Percentiles rank a stretch among this genome's conserved stretches.
These are phyloP conservation scores for Sporothrix variecibatus DNA, from an alignment of 2,329 filamentous ascomycete species.

Conservation along the genomic window DNA sequence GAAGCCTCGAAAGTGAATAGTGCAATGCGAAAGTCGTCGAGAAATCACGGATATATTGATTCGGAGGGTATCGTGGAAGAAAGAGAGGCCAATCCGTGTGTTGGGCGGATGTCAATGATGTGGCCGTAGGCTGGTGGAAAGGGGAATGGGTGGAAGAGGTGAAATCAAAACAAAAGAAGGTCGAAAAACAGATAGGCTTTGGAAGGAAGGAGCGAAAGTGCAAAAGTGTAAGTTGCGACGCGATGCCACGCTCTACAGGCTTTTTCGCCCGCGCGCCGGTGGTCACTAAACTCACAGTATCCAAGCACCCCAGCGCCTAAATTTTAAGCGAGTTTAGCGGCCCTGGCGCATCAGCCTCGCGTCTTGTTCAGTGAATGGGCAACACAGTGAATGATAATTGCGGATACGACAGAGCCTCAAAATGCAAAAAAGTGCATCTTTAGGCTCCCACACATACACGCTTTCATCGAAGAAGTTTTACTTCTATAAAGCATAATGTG, in stretches of 20 bases:
- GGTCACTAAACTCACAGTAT: neutral
- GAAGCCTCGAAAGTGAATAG: neutral
- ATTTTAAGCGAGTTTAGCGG: neutral
- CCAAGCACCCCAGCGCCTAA: too few relatives aligned
- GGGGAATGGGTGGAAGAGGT: neutral
- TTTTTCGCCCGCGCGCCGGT: neutral
- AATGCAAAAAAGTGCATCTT: neutral
- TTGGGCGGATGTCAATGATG: neutral
- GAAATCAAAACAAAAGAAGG: neutral
- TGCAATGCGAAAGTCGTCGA: neutral
- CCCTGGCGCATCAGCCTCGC: neutral
- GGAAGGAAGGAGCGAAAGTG: neutral
- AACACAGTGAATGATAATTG: neutral
- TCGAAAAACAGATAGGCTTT: neutral
- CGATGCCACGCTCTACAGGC: slow-evolving; percentile 21
- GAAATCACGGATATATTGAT: neutral
- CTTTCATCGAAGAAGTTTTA: too few relatives aligned
- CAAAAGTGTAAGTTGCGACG: slow-evolving; percentile 25
- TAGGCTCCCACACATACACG: too few relatives aligned
- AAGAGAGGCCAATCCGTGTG: slow-evolving; percentile 4
- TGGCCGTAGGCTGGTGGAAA: neutral
- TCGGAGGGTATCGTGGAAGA: neutral
- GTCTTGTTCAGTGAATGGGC: neutral
- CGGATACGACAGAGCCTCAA: neutral
- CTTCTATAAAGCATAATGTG: neutral